These are phyloP conservation scores for Alternaria panax DNA, from an alignment of 2,329 filamentous ascomycete species.

Conservation along the genomic window DNA sequence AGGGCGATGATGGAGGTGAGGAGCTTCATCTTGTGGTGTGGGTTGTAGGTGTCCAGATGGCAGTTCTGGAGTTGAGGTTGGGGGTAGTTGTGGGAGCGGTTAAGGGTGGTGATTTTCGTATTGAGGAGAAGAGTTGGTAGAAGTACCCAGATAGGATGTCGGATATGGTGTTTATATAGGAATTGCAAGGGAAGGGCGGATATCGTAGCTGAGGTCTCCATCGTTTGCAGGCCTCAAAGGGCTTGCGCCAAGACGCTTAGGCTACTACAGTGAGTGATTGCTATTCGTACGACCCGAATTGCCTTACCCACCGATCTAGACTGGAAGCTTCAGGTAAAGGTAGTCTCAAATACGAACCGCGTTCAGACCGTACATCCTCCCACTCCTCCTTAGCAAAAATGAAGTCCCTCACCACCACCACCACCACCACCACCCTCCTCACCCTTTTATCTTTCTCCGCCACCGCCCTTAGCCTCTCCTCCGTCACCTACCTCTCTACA, in stretches of 20 bases:
- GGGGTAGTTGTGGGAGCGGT: too few species aligned
- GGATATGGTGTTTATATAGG: not conserved
- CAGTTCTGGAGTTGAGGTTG: too few species aligned
- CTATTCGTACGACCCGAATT: too few species aligned
- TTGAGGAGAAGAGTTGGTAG: not conserved
- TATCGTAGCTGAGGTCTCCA: not conserved
- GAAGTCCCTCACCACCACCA: not conserved
- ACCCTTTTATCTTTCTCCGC: not conserved
- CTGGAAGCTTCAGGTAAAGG: not conserved
- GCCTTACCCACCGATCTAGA: not conserved
- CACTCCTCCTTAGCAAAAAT: not conserved
- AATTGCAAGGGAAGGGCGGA: not conserved
- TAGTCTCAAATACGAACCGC: not conserved
- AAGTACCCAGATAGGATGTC: not conserved
- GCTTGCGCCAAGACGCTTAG: not conserved
- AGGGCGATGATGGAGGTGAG: not conserved
- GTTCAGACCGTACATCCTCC: not conserved
- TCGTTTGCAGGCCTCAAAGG: not conserved
- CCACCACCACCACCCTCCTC: not conserved
- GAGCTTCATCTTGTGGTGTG: not conserved
- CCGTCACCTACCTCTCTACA: too few species aligned
- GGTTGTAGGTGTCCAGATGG: not conserved
- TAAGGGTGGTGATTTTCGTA: too few species aligned
- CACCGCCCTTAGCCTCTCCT: not conserved
- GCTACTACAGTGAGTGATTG: not conserved